Conservation (phyloP, 495 filamentous ascomycete genomes). For the Xylaria grammica region DNA sequence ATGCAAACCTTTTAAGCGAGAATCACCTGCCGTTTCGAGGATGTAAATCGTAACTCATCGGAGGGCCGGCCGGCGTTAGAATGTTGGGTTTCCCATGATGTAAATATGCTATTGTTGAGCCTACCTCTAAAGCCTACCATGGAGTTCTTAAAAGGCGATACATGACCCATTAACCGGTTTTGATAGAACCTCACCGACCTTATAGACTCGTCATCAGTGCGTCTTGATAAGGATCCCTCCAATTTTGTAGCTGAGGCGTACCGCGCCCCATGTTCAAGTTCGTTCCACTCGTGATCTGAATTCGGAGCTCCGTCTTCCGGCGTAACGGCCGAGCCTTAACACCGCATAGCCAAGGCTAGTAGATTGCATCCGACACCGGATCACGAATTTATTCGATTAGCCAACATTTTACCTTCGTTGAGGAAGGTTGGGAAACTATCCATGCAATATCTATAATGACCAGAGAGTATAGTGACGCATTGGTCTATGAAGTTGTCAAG, state of each 20-base stretch:
- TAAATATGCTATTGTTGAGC: background rate
- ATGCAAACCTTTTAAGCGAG: background rate
- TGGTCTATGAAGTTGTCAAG: too few species aligned
- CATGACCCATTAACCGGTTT: background rate
- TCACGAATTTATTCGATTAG: background rate
- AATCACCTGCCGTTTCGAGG: slow-evolving; percentile 10
- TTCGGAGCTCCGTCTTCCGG: background rate
- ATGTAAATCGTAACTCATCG: background rate
- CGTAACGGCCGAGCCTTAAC: background rate
- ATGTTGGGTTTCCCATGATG: background rate
- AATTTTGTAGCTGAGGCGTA: too few species aligned
- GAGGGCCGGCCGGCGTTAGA: background rate
- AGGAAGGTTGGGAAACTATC: background rate
- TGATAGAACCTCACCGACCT: too few species aligned
- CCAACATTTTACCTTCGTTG: background rate
- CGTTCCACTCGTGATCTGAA: background rate
- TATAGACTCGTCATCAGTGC: too few species aligned
- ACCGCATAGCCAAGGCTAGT: background rate
- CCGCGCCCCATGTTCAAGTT: background rate
- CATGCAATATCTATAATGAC: too few species aligned
- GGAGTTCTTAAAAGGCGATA: background rate
- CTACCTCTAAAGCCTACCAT: background rate
- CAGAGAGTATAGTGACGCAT: too few species aligned
- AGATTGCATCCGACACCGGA: background rate
- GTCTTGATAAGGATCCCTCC: too few species aligned